Percentiles rank a stretch among this genome's conserved stretches.
These are phyloP conservation scores for Suillus variegatus DNA, from an alignment of 768 basidiomycete genomes.

Conservation along the genomic window DNA sequence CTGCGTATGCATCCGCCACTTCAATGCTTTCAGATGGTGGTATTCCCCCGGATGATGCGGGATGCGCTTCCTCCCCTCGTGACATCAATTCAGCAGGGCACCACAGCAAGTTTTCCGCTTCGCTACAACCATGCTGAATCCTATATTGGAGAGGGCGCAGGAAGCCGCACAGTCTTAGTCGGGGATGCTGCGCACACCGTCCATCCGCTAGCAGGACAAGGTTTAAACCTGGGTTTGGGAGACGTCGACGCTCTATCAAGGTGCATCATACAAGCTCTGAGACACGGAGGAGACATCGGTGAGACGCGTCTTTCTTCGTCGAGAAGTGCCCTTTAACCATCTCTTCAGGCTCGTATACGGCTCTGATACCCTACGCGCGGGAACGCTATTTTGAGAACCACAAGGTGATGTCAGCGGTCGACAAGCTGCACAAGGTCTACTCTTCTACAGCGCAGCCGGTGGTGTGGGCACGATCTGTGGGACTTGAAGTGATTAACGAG, in stretches of 20 bases:
- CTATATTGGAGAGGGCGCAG: slow-evolving; percentile 75
- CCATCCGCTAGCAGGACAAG: slow-evolving; percentile 96
- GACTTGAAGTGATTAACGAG: slow-evolving; percentile 91
- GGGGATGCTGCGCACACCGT: slow-evolving; percentile 96
- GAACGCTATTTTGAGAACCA: slow-evolving; percentile 89
- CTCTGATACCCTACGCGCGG: slow-evolving; percentile 74
- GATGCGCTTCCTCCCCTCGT: slow-evolving; percentile 77
- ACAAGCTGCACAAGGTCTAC: slow-evolving; percentile 91
- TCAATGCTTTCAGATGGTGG: slow-evolving; percentile 37
- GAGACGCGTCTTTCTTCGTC: slow-evolving; percentile 21
- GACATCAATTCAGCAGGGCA: slow-evolving; percentile 64
- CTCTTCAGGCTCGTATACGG: slow-evolving; percentile 65
- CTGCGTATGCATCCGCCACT: slow-evolving; percentile 58
- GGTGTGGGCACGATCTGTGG: slow-evolving; percentile 86
- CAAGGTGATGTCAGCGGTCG: slow-evolving; percentile 76
- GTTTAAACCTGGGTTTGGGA: slow-evolving; percentile 89
- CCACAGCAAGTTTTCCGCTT: slow-evolving; percentile 89
- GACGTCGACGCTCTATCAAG: slow-evolving; percentile 77
- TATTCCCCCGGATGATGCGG: slow-evolving; percentile 59
- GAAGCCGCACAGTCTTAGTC: slow-evolving; percentile 78
- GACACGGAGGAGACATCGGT: slow-evolving; percentile 84
- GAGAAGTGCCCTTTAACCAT: neutral
- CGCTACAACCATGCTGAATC: slow-evolving; percentile 82
- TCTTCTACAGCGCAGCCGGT: slow-evolving; percentile 62
- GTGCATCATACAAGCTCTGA: slow-evolving; percentile 58